Conservation (phyloP, 1,139 yeast genomes). For the Diutina rugosa region DNA sequence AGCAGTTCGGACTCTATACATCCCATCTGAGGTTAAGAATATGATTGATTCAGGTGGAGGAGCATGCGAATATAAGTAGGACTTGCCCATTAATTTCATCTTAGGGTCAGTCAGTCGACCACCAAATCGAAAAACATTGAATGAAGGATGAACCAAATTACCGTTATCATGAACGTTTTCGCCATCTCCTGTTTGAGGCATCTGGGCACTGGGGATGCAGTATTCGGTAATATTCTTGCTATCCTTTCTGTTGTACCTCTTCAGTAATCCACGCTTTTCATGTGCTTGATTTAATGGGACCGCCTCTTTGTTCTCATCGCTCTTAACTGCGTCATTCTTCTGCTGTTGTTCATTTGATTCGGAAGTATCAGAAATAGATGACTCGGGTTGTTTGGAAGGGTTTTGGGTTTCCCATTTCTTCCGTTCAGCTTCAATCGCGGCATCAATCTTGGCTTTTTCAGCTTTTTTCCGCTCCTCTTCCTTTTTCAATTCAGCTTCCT, state of each 20-base stretch:
- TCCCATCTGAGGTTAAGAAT: not conserved
- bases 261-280: not conserved
- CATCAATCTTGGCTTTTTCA: not conserved
- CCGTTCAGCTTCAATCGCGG: not conserved
- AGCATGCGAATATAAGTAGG: not conserved
- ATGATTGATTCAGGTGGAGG: not conserved
- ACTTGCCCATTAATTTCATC: not conserved
- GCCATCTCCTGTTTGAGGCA: not conserved
- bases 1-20: not conserved
- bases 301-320: not conserved
- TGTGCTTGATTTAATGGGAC: not conserved
- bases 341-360: not conserved
- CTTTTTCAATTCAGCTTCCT: not conserved
- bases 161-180: not conserved
- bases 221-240: not conserved
- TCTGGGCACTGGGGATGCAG: not conserved
- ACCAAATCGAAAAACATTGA: not conserved
- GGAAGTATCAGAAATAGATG: not conserved
- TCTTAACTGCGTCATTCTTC: not conserved
- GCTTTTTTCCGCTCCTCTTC: not conserved
- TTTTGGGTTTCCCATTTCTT: not conserved
- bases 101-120: not conserved
- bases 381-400: not conserved
- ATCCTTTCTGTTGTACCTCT: not conserved
- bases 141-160: not conserved